These are phyloP conservation scores for Dalbergia cochinchinensis DNA, from an alignment of 306 rosid genomes.

Conservation along the genomic window DNA sequence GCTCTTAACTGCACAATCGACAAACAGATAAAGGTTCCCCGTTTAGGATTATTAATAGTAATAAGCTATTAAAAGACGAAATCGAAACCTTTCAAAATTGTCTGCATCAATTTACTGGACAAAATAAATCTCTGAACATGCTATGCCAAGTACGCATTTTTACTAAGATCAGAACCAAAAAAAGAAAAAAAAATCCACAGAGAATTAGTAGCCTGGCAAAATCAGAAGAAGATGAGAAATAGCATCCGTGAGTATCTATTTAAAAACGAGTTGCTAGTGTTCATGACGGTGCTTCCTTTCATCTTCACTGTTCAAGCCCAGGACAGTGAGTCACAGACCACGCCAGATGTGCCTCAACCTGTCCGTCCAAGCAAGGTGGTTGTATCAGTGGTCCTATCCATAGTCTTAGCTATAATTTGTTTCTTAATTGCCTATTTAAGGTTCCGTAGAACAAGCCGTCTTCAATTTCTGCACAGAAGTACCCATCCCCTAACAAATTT, in stretches of 20 bases:
- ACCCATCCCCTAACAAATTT: neutral
- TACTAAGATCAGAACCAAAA: too few relatives aligned
- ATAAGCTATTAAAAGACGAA: neutral
- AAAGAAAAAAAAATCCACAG: too few relatives aligned
- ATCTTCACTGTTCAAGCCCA: neutral
- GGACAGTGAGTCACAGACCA: neutral
- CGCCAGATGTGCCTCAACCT: neutral
- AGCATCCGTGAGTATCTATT: neutral
- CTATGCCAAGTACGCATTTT: neutral
- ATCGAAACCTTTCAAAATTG: neutral
- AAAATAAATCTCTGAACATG: neutral
- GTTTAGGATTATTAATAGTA: neutral
- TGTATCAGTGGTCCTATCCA: neutral
- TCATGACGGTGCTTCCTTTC: slow-evolving; percentile 33
- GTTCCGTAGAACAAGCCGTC: neutral
- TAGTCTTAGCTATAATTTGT: neutral
- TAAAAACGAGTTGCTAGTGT: neutral
- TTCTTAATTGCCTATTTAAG: slow-evolving; percentile 6
- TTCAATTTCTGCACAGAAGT: too few relatives aligned
- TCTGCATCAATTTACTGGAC: neutral
- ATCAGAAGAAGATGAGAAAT: neutral
- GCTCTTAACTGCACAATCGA: slow-evolving; percentile 8
- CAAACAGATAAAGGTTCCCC: neutral
- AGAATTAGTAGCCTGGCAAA: too few relatives aligned
- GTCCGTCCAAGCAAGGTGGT: slow-evolving; percentile 1